Evolutionary conservation across 257 asterid species (phyloP).

Genomic region (Eustoma russellianum): DNA sequence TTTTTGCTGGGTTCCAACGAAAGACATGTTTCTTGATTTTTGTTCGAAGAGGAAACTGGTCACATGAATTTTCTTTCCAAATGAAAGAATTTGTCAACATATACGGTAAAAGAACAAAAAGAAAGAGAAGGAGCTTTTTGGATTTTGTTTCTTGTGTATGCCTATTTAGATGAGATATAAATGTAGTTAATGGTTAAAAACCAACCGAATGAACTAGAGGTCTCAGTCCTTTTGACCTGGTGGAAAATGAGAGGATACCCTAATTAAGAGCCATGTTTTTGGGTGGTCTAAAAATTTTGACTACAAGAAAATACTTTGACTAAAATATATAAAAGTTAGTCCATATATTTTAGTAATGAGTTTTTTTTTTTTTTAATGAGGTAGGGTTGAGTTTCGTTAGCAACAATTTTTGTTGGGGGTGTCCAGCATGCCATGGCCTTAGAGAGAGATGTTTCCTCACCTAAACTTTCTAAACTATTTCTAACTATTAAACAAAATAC

Average conservation of each 20-base stretch:
- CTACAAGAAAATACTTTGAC: too few relatives aligned
- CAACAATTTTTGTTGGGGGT: too few relatives aligned
- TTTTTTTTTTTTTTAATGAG: too few relatives aligned
- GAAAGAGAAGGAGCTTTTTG: not conserved
- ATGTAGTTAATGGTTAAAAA: conserved; percentile 3
- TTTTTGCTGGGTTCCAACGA: conserved; percentile 50
- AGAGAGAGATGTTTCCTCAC: too few relatives aligned
- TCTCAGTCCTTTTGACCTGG: not conserved
- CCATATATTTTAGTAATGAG: too few relatives aligned
- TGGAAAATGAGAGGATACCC: conserved; percentile 2
- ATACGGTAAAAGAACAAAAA: not conserved
- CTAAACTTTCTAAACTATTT: too few relatives aligned
- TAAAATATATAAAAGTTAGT: too few relatives aligned
- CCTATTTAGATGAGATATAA: too few relatives aligned
- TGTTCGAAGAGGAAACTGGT: not conserved
- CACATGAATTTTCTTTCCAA: not conserved
- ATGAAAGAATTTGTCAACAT: not conserved
- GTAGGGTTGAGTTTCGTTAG: too few relatives aligned
- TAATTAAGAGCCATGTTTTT: conserved; percentile 3
- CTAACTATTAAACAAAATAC: too few relatives aligned
- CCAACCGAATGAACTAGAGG: conserved; percentile 1
- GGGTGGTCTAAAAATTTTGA: conserved; percentile 5
- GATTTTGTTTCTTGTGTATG: not conserved
- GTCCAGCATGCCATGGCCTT: too few relatives aligned
- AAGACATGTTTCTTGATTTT: conserved; percentile 18